Evolutionary conservation across 2,329 filamentous ascomycete genomes (phyloP), one percentile per base, ranked within the genome.

Genomic region (Xylariales sp.): DNA sequence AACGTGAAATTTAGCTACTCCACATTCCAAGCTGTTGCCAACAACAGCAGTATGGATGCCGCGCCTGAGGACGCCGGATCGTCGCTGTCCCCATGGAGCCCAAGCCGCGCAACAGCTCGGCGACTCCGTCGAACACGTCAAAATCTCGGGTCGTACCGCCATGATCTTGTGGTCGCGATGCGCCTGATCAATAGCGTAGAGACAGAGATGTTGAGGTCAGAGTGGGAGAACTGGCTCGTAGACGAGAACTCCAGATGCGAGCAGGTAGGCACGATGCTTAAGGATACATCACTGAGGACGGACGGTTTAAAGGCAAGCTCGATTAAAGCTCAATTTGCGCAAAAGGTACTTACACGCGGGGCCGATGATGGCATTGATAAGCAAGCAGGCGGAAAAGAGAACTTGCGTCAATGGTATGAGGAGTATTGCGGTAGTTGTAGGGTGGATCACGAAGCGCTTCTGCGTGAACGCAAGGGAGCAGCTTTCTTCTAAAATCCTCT

Each of bases 151-250:
- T 84, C 88, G 1, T 96, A 97, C 78, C 87, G 96, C 2, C 93
- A 99, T 78, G 94, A 98, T 76, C 84, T 99, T 23, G 82, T 98
- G 2, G 94, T 99, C 5, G 94, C 94, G 5, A 89, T 98, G 83
- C 89, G 94, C 4, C 88, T 97, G 2, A 90, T 98, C 68, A 97
- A 98, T 80, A 91, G 87, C 65, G 89, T 98, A 34, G 96, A 98
- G 83, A 86, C 87, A 66, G 94, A 97, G 79, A 90, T 97, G 78
- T 80, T 98, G 62, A 87, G 89, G 75, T 91, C 91, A 0, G 95
- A 97, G 79, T 99, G 94, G 91, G 94, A 97, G 81, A 92, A 93
- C 71, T 99, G 95, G 94, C 85, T 98, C 36, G 80, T 87, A 3
- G 91, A 93, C 72, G 96, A 99, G 81, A 90, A 89, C 71, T 80